Percentiles rank a stretch among this genome's conserved stretches.
Evolutionary conservation across 345 rosid species (phyloP).

Genomic region (Garcia nutans): DNA sequence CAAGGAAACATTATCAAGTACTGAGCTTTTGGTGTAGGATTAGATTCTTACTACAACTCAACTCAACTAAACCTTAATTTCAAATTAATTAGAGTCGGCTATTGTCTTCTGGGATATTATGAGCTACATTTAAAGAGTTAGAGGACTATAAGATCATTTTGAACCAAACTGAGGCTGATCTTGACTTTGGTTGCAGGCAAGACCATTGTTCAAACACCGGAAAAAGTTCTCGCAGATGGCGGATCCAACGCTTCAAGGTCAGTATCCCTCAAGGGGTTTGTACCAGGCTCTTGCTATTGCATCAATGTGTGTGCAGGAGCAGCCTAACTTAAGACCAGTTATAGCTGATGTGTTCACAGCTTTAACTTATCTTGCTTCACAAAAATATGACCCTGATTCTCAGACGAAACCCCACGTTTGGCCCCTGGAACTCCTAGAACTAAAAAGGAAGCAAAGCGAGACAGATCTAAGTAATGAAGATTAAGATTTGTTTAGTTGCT

Average conservation of each 20-base stretch:
- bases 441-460: conserved; percentile 44
- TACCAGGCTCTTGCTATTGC: conserved; percentile 91
- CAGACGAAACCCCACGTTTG: conserved; percentile 19
- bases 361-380: conserved; percentile 69
- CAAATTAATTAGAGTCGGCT: too few species aligned
- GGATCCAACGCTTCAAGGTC: conserved; percentile 74
- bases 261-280: conserved; percentile 69
- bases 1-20: background rate
- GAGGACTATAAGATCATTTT: too few species aligned
- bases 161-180: background rate
- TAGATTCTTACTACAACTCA: background rate
- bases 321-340: conserved; percentile 73
- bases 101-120: too few species aligned
- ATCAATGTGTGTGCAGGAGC: conserved; percentile 95
- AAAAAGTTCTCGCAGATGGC: conserved; percentile 68
- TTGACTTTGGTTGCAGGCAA: conserved; percentile 48
- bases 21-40: background rate
- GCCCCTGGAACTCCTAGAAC: conserved; percentile 54
- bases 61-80: too few species aligned
- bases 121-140: too few species aligned
- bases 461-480: conserved; percentile 20
- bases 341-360: conserved; percentile 81
- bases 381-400: conserved; percentile 43
- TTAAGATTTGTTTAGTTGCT: background rate
- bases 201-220: conserved; percentile 82